These are phyloP conservation scores for Triticum dicoccoides DNA, from an alignment of 176 grass and related monocot species.

Conservation along the genomic window DNA sequence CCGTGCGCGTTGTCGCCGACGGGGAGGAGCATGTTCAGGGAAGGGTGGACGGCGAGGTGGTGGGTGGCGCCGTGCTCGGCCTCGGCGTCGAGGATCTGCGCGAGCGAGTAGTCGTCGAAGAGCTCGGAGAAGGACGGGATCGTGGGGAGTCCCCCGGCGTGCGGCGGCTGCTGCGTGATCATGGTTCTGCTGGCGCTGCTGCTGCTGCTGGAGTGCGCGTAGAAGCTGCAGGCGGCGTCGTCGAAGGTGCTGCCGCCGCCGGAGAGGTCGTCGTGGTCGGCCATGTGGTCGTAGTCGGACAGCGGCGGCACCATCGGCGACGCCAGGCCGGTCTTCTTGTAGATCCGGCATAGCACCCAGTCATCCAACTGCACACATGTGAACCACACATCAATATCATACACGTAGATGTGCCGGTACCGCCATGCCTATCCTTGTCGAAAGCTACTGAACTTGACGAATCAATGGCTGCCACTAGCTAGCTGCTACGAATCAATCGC, in stretches of 20 bases:
- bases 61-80: neutral
- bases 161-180: neutral
- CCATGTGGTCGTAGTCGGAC: constrained; percentile 39
- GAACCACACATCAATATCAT: neutral
- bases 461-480: neutral
- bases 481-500: neutral
- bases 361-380: constrained; percentile 64
- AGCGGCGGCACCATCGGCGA: constrained; percentile 42
- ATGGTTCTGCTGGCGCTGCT: neutral
- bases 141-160: constrained; percentile 1
- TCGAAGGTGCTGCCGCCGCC: neutral
- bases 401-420: no score
- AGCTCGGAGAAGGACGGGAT: constrained; percentile 37
- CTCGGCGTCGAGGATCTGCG: constrained; percentile 27
- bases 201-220: neutral
- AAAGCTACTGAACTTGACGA: constrained; percentile 13
- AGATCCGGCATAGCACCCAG: constrained; percentile 98
- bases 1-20: neutral
- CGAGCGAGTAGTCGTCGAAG: constrained; percentile 40
- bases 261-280: constrained; percentile 35
- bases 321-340: constrained; percentile 62
- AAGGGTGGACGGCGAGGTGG: constrained; percentile 38
- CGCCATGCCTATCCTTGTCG: constrained; percentile 16
- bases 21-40: constrained; percentile 39
- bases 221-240: neutral